phyloP scores from a whole-genome alignment of 148 eudicot species.

The Nepenthes mirabilis region DNA sequence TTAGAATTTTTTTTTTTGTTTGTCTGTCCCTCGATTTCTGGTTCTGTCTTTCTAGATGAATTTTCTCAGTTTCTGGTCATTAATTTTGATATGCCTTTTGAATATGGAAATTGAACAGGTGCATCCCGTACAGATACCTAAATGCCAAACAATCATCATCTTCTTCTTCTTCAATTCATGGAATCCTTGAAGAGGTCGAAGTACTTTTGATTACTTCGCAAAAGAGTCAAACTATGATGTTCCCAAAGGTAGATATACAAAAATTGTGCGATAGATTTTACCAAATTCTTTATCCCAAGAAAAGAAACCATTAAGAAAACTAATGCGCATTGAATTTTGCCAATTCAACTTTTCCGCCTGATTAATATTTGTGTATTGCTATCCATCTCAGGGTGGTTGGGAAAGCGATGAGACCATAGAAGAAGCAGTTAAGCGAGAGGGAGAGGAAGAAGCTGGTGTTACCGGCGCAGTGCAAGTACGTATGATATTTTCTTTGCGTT shows the following conservation, averaged over 20 bases:
- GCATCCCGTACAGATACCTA: conserved; percentile 37
- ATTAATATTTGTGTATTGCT: neutral
- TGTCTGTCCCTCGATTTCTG: neutral
- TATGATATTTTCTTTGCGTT: neutral
- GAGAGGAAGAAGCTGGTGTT: conserved; percentile 50
- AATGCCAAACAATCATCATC: conserved; percentile 1
- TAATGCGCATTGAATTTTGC: neutral
- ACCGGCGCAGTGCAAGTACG: conserved; percentile 30
- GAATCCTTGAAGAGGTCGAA: conserved; percentile 25
- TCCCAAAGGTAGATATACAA: conserved; percentile 36
- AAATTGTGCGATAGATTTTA: neutral
- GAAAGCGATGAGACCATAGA: conserved; percentile 40
- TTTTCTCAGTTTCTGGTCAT: neutral
- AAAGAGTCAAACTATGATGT: conserved; percentile 38
- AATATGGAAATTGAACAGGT: conserved; percentile 19
- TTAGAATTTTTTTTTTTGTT: neutral
- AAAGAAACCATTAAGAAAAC: neutral
- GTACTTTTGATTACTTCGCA: conserved; percentile 49
- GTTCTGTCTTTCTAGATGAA: too few species aligned
- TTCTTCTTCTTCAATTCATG: conserved; percentile 1
- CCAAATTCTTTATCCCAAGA: neutral
- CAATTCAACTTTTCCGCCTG: neutral
- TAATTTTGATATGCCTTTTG: neutral
- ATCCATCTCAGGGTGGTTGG: conserved; percentile 38
- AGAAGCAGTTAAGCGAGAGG: conserved; percentile 36